Evolutionary conservation across 495 filamentous ascomycete genomes (phyloP).

Genomic region (Massariosphaeria phaeospora): DNA sequence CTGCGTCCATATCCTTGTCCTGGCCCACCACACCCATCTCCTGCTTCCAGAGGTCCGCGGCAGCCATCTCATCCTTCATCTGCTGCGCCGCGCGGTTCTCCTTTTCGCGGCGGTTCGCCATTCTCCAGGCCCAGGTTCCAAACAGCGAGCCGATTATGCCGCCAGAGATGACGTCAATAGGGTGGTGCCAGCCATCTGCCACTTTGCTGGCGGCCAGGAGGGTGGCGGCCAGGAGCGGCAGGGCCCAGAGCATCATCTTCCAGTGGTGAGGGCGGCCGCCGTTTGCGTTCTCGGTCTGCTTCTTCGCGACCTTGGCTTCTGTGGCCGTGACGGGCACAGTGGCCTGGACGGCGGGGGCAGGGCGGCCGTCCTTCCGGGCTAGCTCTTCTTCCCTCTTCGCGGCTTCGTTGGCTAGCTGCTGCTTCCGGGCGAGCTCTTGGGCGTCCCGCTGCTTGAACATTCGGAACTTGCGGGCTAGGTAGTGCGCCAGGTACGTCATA

Average conservation of each 20-base stretch:
- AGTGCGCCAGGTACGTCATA: conserved; percentile 55
- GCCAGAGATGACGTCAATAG: conserved; percentile 57
- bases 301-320: not conserved
- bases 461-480: conserved; percentile 63
- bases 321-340: not conserved
- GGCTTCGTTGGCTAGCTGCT: conserved; percentile 37
- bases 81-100: too few species aligned
- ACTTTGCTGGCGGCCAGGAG: conserved; percentile 17
- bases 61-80: too few species aligned
- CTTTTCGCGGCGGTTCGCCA: too few species aligned
- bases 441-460: too few species aligned
- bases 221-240: conserved; percentile 40
- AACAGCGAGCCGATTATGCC: conserved; percentile 57
- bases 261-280: conserved; percentile 23
- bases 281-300: not conserved
- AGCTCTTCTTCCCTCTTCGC: not conserved
- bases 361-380: not conserved
- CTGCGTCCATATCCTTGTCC: too few species aligned
- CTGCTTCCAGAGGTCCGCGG: too few species aligned
- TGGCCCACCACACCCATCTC: too few species aligned
- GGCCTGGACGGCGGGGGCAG: not conserved
- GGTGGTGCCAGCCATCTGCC: conserved; percentile 47
- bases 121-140: too few species aligned
- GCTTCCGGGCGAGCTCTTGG: too few species aligned
- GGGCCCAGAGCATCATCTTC: conserved; percentile 41